Evolutionary conservation across 768 basidiomycete genomes (phyloP), one percentile per base, ranked within the genome.

Genomic region (Phylloporus sp.): DNA sequence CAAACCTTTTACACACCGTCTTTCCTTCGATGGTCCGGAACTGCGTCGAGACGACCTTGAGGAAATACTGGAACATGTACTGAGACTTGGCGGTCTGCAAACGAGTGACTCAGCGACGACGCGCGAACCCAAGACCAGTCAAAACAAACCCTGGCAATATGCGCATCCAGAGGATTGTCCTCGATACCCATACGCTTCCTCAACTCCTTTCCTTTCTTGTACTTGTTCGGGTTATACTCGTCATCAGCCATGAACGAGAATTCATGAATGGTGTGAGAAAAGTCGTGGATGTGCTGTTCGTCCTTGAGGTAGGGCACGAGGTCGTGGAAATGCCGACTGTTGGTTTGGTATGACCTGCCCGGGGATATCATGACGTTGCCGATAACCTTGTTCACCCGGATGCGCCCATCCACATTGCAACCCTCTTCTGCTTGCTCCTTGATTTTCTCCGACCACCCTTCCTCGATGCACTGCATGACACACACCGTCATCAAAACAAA

Each of bases 11-110:
- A 69, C 80, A 34, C 61, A 87, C 86, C 9, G 69, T 63, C 56
- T 84, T 77, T 24, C 82, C 86, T 50, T 86, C 80, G 22, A 95
- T 71, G n/a, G 84, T 87, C 52, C 81, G 78, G 71, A 96, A 97
- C 62, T 87, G 86, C 3, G 95, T 99, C 7, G 92, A 91, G 32
- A 99, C 96, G 36, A 99, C 95, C 69, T 99, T 99, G 60, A 99
- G 76, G 81, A 97, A 98, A 69, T 98, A 95, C 63, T 98, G 92
- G 79, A 92, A 96, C 91, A 96, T 93, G 65, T 90, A 95, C 55
- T 91, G 79, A 21, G 83, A 68, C 61, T 87, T 86, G 54, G 67
- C 71, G 1, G 91, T 92, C 85, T 89, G 48, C 2, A 17, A 24
- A 24, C 3, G 29, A 24, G 7, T 1, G 15, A 18, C 37, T 59